A percentile compares a stretch with the other conserved stretches of the same genome.
Conservation (phyloP, 2,329 filamentous ascomycete species). For the Immersiporthe knoxdaviesiana region DNA sequence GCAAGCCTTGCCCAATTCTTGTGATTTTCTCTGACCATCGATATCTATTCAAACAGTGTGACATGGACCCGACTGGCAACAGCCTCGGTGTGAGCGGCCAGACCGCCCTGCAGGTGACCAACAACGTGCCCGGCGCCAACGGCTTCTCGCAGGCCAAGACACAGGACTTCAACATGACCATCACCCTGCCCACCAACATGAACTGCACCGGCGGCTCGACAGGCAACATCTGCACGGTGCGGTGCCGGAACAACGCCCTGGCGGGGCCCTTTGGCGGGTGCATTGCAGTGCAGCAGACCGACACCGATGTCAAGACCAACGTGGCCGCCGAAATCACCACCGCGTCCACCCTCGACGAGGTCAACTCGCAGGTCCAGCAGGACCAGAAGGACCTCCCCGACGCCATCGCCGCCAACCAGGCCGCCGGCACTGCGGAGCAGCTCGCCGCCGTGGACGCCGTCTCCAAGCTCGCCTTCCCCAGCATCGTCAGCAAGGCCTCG, state of each 20-base stretch:
- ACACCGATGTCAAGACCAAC: slow-evolving; percentile 47
- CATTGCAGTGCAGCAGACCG: slow-evolving; percentile 60
- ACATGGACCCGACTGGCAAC: slow-evolving; percentile 50
- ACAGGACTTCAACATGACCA: slow-evolving; percentile 57
- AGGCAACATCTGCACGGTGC: slow-evolving; percentile 61
- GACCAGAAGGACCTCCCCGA: slow-evolving; percentile 55
- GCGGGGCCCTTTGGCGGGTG: slow-evolving; percentile 59
- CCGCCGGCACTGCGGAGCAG: slow-evolving; percentile 41
- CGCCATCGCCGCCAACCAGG: slow-evolving; percentile 50
- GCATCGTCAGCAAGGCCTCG: slow-evolving; percentile 22
- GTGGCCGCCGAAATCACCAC: slow-evolving; percentile 51
- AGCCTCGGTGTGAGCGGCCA: slow-evolving; percentile 39
- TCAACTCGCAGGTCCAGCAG: slow-evolving; percentile 52
- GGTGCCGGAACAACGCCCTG: slow-evolving; percentile 61
- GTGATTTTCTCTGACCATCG: background rate
- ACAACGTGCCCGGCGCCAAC: slow-evolving; percentile 61
- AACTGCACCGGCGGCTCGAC: slow-evolving; percentile 56
- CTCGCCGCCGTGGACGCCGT: slow-evolving; percentile 10
- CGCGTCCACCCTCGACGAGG: slow-evolving; percentile 46
- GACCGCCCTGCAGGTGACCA: slow-evolving; percentile 53
- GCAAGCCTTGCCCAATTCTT: too few species aligned
- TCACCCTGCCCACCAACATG: slow-evolving; percentile 51
- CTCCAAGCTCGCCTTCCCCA: slow-evolving; percentile 3
- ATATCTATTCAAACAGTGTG: slow-evolving; percentile 39
- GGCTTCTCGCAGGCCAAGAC: slow-evolving; percentile 60